A percentile compares a stretch with the other conserved stretches of the same genome.
Conservation (phyloP, 257 asterid species). For the Solanum neorickii region DNA sequence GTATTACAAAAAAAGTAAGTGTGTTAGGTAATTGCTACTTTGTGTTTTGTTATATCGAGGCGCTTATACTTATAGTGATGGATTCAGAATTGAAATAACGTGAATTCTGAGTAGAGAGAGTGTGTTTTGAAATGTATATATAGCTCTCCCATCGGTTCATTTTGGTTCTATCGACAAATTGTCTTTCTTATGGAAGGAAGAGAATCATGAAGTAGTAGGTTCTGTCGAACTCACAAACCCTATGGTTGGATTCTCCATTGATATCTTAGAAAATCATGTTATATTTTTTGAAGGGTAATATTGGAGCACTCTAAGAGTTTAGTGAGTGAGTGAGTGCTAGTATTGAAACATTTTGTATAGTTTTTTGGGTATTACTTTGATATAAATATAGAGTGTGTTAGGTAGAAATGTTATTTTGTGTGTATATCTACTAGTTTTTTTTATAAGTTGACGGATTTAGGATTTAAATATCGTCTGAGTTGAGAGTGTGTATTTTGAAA, state of each 20-base stretch:
- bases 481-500: neutral
- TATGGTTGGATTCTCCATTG: neutral
- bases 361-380: neutral
- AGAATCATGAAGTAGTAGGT: neutral
- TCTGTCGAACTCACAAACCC: neutral
- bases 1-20: neutral
- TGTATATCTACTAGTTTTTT: neutral
- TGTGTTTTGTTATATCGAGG: neutral
- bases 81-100: neutral
- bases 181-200: neutral
- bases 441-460: fast-evolving
- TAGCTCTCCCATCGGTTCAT: neutral
- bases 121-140: neutral
- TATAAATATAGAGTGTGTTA: neutral
- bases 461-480: neutral
- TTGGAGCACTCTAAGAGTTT: neutral
- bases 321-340: neutral
- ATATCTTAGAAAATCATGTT: neutral
- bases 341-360: neutral
- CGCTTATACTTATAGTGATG: neutral
- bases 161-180: neutral
- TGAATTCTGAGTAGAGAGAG: neutral
- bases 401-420: neutral
- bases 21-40: neutral
- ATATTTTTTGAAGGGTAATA: neutral